Conservation (phyloP, 352 stramenopile species). For the Phytopythium delawarense region DNA sequence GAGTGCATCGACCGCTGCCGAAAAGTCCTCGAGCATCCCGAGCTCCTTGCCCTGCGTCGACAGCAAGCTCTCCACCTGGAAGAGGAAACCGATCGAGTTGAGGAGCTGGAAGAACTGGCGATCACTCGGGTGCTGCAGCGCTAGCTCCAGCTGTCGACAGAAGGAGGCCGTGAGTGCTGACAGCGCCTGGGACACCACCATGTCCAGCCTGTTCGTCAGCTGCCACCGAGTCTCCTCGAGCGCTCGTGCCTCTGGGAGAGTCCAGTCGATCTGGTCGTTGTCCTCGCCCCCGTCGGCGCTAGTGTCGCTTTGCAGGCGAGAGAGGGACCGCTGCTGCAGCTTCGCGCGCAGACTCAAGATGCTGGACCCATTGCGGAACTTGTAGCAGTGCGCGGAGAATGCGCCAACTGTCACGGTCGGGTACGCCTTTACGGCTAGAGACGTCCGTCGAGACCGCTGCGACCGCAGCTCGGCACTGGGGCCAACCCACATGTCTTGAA, state of each 20-base stretch:
- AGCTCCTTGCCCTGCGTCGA: slow-evolving; percentile 94
- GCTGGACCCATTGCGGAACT: slow-evolving; percentile 73
- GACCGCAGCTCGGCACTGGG: slow-evolving; percentile 61
- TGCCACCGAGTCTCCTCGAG: slow-evolving; percentile 75
- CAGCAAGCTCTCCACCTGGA: slow-evolving; percentile 91
- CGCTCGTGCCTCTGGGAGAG: slow-evolving; percentile 31
- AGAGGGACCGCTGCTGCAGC: slow-evolving; percentile 54
- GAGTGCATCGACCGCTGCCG: slow-evolving; percentile 71
- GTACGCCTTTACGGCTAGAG: slow-evolving; percentile 57
- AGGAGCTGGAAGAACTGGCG: slow-evolving; percentile 54
- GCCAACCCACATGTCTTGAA: slow-evolving; percentile 85
- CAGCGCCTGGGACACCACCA: slow-evolving; percentile 75
- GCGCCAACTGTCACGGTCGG: slow-evolving; percentile 70
- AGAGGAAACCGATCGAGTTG: slow-evolving; percentile 71
- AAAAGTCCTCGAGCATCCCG: slow-evolving; percentile 93
- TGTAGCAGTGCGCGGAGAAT: slow-evolving; percentile 79
- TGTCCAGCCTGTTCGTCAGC: slow-evolving; percentile 70
- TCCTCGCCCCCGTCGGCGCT: slow-evolving; percentile 23
- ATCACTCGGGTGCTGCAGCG: slow-evolving; percentile 60
- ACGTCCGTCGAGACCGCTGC: slow-evolving; percentile 56
- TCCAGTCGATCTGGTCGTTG: slow-evolving; percentile 49
- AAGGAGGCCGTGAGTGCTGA: slow-evolving; percentile 72
- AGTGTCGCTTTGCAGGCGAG: slow-evolving; percentile 40
- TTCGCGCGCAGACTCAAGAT: slow-evolving; percentile 61
- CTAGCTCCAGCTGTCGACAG: slow-evolving; percentile 62